Evolutionary conservation across 371 early-diverging fungal genomes (phyloP), one percentile per base, ranked within the genome.

Genomic region (Mortierella sp.): DNA sequence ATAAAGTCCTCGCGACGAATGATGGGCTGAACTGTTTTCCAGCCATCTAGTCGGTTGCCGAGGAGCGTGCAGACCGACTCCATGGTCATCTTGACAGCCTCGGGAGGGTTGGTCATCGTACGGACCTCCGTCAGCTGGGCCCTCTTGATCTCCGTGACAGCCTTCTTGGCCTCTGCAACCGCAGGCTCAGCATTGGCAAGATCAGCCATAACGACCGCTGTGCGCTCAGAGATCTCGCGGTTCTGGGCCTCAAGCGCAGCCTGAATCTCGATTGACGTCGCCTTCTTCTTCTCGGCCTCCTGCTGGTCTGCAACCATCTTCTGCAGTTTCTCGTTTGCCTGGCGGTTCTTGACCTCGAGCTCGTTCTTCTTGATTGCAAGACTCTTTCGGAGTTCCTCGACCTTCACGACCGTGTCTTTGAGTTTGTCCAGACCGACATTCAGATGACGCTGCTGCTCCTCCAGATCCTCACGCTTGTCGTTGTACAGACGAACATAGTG

Each of bases 1-100:
- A 99, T 99, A 76, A 99, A 99, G 80, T 99, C 99, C 70, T 98
- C 99, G 62, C 93, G 89, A 70, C 98, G 93, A 61, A 99, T 90
- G 47, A 96, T 87, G 60, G 86, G 86, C 79, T 97, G 97, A 3
- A 98, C 94, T 11, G 89, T 81, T 82, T 93, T 94, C 95, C 94
- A 94, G 60, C 88, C 86, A 11, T 94, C 92, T 61, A 91, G 83
- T 64, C 90, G 91, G 80, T 94, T 89, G 8, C 98, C 99, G 9
- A 99, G 85, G 66, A 99, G 79, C 14, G 89, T 92, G 83, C 99
- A 99, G 5, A 99, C 99, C 49, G 97, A 91, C 65, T 99, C 99
- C 93, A 99, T 94, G 17, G 99, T 95, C 67, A 98, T 80, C 73
- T 98, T 98, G 66, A 99, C 97, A 6, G 94, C 93, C 66, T 89